These are phyloP conservation scores for Salmacisia buchloeana DNA, from an alignment of 1,284 basidiomycete genomes.

Conservation along the genomic window DNA sequence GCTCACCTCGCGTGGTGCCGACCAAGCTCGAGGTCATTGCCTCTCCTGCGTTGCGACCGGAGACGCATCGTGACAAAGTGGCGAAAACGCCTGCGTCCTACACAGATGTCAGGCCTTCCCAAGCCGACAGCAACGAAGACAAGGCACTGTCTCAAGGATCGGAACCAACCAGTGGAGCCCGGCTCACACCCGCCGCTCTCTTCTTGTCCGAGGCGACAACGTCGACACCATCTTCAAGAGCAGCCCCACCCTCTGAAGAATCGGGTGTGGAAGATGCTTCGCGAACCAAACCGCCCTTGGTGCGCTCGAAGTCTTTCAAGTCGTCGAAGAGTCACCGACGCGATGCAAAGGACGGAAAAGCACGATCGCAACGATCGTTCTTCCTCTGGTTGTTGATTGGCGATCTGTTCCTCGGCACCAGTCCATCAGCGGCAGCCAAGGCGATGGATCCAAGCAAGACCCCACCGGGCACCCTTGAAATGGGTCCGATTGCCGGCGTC, in stretches of 20 bases:
- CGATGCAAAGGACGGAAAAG: too few species aligned
- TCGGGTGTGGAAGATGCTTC: too few species aligned
- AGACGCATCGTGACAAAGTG: not conserved
- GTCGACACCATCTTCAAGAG: too few species aligned
- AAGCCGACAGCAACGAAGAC: too few species aligned
- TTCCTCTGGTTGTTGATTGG: constrained; percentile 38
- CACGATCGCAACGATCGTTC: constrained; percentile 25
- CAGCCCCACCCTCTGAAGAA: too few species aligned
- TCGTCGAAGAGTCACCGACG: too few species aligned
- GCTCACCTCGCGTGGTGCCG: not conserved
- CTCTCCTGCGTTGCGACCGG: not conserved
- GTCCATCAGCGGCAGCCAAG: constrained; percentile 9
- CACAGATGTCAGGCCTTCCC: too few species aligned
- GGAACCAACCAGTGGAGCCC: not conserved
- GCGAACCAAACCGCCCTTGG: too few species aligned
- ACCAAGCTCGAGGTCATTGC: not conserved
- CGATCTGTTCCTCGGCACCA: constrained; percentile 25
- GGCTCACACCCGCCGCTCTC: not conserved
- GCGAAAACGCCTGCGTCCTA: not conserved
- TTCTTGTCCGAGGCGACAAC: not conserved
- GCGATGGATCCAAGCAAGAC: not conserved
- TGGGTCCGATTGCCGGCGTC: constrained; percentile 20
- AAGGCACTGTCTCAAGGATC: not conserved
- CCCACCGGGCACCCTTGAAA: constrained; percentile 8
- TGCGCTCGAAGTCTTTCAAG: too few species aligned